These are phyloP conservation scores for Xylaria digitata DNA, from an alignment of 2,329 filamentous ascomycete species.

Conservation along the genomic window DNA sequence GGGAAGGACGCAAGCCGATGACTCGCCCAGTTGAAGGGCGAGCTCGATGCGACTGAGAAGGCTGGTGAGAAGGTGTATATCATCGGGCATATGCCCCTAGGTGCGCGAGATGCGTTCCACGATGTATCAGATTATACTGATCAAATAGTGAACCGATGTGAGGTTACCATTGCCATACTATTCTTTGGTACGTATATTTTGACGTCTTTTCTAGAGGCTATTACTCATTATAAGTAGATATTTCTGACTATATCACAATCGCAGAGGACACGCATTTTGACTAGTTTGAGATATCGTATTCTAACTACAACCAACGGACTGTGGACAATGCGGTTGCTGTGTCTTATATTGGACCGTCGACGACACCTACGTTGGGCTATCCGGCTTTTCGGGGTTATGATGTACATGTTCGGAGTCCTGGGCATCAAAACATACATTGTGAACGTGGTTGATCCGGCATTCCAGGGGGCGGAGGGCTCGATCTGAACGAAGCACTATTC, in stretches of 20 bases:
- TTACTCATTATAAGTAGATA: background rate
- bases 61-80: conserved; percentile 66
- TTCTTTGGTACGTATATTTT: conserved; percentile 58
- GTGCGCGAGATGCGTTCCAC: conserved; percentile 62
- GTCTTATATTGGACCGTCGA: conserved; percentile 65
- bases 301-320: conserved; percentile 56
- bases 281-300: conserved; percentile 67
- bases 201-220: no score
- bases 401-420: conserved; percentile 66
- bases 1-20: conserved; percentile 63
- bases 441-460: conserved; percentile 59
- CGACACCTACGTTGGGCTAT: conserved; percentile 66
- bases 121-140: conserved; percentile 65
- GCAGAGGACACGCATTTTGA: conserved; percentile 65
- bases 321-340: conserved; percentile 59
- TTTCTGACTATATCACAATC: conserved; percentile 2
- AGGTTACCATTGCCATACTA: conserved; percentile 63
- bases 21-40: conserved; percentile 63
- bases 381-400: conserved; percentile 69
- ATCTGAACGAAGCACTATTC: conserved; percentile 68
- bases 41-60: conserved; percentile 65
- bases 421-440: conserved; percentile 66
- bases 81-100: conserved; percentile 67
- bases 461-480: conserved; percentile 56
- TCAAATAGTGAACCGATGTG: conserved; percentile 65